A percentile compares a stretch with the other conserved stretches of the same genome.
phyloP scores from a whole-genome alignment of 108 stramenopile species.

The Tribonema minus region DNA sequence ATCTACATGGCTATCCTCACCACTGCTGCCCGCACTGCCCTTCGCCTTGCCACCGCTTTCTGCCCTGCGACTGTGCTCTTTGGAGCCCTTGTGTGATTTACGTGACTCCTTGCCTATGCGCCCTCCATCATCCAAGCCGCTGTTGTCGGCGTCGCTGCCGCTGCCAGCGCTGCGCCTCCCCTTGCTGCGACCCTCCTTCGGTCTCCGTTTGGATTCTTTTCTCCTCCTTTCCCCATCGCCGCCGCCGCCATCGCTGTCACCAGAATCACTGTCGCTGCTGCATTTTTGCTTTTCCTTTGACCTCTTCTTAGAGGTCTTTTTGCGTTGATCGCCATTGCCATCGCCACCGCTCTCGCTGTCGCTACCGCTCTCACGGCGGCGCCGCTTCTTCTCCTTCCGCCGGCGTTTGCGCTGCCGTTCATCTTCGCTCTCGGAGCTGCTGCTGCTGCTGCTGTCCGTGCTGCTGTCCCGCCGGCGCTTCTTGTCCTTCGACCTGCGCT shows the following conservation, averaged over 20 bases:
- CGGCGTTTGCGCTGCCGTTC: not conserved
- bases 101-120: too few species aligned
- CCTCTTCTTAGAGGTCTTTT: not conserved
- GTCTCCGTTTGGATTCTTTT: not conserved
- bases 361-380: not conserved
- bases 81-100: too few species aligned
- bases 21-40: too few species aligned
- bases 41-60: too few species aligned
- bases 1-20: too few species aligned
- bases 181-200: not conserved
- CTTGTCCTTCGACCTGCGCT: slow-evolving; percentile 9
- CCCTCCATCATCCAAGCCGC: too few species aligned
- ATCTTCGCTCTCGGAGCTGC: not conserved
- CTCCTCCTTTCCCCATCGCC: not conserved
- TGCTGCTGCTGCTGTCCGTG: not conserved
- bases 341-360: too few species aligned
- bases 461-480: not conserved
- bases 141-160: slow-evolving; percentile 3
- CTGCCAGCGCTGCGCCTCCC: not conserved
- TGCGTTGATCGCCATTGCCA: not conserved
- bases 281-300: not conserved
- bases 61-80: too few species aligned
- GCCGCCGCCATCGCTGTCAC: not conserved
- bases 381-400: slow-evolving; percentile 11
- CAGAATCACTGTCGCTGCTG: too few species aligned